A percentile compares a stretch with the other conserved stretches of the same genome.
Conservation (phyloP, 2,329 filamentous ascomycete species). For the Neofusicoccum parvum region DNA sequence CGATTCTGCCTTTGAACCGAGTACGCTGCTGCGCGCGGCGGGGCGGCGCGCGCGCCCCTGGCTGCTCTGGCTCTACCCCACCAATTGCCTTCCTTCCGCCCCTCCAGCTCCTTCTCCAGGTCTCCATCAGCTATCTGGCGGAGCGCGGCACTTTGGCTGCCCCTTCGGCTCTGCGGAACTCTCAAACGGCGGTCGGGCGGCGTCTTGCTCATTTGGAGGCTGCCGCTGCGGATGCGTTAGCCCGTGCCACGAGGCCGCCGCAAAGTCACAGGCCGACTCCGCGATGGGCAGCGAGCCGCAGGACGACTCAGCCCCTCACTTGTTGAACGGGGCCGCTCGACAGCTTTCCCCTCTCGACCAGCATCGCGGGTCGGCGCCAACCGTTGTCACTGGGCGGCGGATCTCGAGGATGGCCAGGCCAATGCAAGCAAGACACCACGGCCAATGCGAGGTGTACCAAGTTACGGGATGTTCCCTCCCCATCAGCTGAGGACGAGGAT, state of each 20-base stretch:
- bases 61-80: constrained; percentile 11
- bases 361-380: neutral
- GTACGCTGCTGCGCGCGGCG: neutral
- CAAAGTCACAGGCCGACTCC: neutral
- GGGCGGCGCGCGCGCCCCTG: neutral
- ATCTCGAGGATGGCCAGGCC: neutral
- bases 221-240: neutral
- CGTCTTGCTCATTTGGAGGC: neutral
- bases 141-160: constrained; percentile 4
- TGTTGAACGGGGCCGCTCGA: neutral
- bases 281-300: neutral
- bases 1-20: constrained; percentile 8
- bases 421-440: neutral
- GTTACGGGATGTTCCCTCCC: neutral
- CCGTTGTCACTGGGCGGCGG: neutral
- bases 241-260: neutral
- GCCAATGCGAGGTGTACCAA: neutral
- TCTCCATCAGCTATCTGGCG: neutral
- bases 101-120: constrained; percentile 8
- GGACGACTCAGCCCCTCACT: neutral
- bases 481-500: neutral
- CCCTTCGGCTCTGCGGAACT: constrained; percentile 7
- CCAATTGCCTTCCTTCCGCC: neutral
- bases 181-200: neutral
- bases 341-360: neutral